Evolutionary conservation across 2,329 filamentous ascomycete species (phyloP), one percentile per base, ranked within the genome.

Genomic region (Amesomyces nigricolor): DNA sequence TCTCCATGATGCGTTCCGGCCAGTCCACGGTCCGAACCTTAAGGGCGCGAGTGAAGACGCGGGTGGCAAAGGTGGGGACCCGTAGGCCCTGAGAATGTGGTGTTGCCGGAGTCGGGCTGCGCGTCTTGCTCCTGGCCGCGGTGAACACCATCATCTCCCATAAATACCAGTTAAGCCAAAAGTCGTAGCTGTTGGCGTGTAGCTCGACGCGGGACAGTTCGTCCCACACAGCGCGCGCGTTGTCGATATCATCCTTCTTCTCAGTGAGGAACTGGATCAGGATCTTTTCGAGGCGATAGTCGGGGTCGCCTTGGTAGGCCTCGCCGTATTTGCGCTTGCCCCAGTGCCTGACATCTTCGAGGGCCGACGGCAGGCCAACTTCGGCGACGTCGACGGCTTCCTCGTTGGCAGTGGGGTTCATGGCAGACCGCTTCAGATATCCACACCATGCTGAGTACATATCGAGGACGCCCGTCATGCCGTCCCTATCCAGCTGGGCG

Each of bases 371-470:
- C 57, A 99, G 85, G 10, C 91, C 92, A 42, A 95, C 88, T 67
- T 97, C 91, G 7, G 92, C 92, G 47, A 95, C 83, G 67, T 96
- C 91, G 32, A 88, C 79, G 52, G 92, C 89, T 67, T 96, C 91
- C 56, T 92, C 88, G 1, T 82, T 82, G 1, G 87, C 83, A 57
- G 83, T 82, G 1, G 83, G 78, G 54, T 84, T 78, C 74, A 95
- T 91, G 16, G 92, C 90, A 47, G 86, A 86, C 22, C 94, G 87
- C 62, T 92, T 90, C 17, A 99, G 78, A 64, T 92, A 97, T 48
- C 90, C 91, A 67, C 92, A 96, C 94, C 94, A 99, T 0, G 91
- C 87, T 51, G 89, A 85, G 66, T 96, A 91, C 66, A 97, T 89
- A 64, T 95, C 90, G 57, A 97, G 81, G 32, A 96, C 84, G 62